phyloP scores from a whole-genome alignment of 305 asterid species.

The Fraxinus latifolia region DNA sequence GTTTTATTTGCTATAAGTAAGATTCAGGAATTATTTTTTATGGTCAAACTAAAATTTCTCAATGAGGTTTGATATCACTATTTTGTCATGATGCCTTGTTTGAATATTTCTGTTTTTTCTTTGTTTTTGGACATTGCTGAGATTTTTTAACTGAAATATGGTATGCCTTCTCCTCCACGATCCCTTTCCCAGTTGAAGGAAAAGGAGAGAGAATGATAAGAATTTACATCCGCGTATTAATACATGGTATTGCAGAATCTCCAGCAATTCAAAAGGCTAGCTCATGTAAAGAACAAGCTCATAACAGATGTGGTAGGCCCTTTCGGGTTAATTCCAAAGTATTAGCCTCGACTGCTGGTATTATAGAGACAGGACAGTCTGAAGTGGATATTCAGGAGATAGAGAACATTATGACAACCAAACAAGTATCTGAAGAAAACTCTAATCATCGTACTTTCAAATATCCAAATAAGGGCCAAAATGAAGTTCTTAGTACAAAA shows the following conservation, averaged over 20 bases:
- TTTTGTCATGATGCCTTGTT: background rate
- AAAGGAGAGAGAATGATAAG: background rate
- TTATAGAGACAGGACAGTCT: background rate
- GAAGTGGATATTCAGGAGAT: slow-evolving; percentile 10
- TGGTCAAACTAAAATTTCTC: background rate
- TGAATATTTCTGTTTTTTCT: background rate
- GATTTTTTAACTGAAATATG: background rate
- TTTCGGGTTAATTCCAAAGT: slow-evolving; percentile 7
- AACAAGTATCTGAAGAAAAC: background rate
- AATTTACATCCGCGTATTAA: background rate
- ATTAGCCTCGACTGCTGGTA: slow-evolving; percentile 21
- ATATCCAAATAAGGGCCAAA: background rate
- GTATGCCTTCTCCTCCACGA: background rate
- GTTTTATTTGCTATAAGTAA: too few species aligned
- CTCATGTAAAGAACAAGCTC: slow-evolving; percentile 21
- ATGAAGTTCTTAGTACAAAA: background rate
- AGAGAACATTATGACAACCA: background rate
- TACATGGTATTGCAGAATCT: slow-evolving; percentile 23
- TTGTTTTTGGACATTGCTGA: background rate
- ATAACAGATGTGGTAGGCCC: background rate
- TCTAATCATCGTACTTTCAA: slow-evolving; percentile 3
- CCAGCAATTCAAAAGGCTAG: slow-evolving; percentile 17
- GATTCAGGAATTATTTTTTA: background rate
- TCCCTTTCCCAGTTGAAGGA: background rate
- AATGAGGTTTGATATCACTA: background rate